Conservation (phyloP, 768 basidiomycete genomes). For the Gyrodon lividus region DNA sequence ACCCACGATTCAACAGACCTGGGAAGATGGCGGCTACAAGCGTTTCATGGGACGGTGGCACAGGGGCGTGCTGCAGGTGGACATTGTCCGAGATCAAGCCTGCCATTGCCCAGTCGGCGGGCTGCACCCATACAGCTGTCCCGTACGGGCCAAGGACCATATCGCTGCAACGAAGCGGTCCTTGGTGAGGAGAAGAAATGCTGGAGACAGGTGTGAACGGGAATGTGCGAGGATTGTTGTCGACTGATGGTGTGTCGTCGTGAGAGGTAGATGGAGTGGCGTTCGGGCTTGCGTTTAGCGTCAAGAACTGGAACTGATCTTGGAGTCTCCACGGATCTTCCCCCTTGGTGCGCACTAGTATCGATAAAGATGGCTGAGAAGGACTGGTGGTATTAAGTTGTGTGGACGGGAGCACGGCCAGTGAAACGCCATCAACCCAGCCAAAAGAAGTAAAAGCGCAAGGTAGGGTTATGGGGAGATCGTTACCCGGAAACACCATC, state of each 20-base stretch:
- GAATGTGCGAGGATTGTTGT: conserved; percentile 36
- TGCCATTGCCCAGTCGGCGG: conserved; percentile 42
- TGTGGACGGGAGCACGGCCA: conserved; percentile 22
- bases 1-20: conserved; percentile 31
- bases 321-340: conserved; percentile 60
- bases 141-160: conserved; percentile 54
- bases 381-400: background rate
- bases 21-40: conserved; percentile 53
- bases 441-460: conserved; percentile 53
- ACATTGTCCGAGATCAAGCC: conserved; percentile 35
- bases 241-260: conserved; percentile 16
- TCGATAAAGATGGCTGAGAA: conserved; percentile 34
- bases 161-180: conserved; percentile 53
- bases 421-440: conserved; percentile 63
- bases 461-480: conserved; percentile 27
- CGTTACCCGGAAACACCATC: conserved; percentile 26
- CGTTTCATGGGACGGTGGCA: conserved; percentile 31
- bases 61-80: conserved; percentile 12
- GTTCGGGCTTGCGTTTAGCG: conserved; percentile 36
- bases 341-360: conserved; percentile 57
- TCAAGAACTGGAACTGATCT: conserved; percentile 52
- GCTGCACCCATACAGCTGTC: conserved; percentile 64
- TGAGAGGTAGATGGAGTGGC: background rate
- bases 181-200: conserved; percentile 38
- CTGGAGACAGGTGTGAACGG: conserved; percentile 45